Base-by-base conservation (phyloP, 1,284 basidiomycete species). In the Ceratorhiza oryzae-sativae region DNA sequence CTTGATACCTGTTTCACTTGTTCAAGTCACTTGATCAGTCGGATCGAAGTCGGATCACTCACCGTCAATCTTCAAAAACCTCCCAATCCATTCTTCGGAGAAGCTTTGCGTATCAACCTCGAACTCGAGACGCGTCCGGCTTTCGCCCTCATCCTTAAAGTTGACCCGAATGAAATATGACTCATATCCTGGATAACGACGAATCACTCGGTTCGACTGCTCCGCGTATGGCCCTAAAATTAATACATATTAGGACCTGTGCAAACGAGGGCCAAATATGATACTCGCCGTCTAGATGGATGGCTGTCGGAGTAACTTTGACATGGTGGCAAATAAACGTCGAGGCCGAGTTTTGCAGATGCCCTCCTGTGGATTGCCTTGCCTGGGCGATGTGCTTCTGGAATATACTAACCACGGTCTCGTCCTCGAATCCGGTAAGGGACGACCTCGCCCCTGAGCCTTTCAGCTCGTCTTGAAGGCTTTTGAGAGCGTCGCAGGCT, bases 111-210 rank as follows among this genome's bases (percentile, higher is more conserved):
- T 73, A 39, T 72, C 48, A 1, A 73, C 71, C 34, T 73, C 73
- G 25, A 36, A 61, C 15, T 72, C 71, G 23, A 42, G 51, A 13
- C 73, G 73, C 18, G 62, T 63, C 5, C 53, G 20, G 23, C 46
- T 34, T 12, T 56, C 58, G 15, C 68, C 71, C 56, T 73, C 73
- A 36, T 73, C 73, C 27, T 32, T 55, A 41, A 73, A 72, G 13
- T 25, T 67, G 6, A 73, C 71, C 9, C 72, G 73, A 36, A 73
- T 34, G 48, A 73, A 72, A 48, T 72, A 42, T 4, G 73, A 72
- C 12, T 73, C 58, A 30, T 23, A 72, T 1, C 72, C 59, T 36
- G 61, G 51, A 32, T 36, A 73, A 4, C 20, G 12, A 27, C 73
- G 58, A 49, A 73, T 59, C 18, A 73, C 71, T 32, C 73, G 36